Conservation (phyloP, 208 protist species). For the Crithidia expoeki region DNA sequence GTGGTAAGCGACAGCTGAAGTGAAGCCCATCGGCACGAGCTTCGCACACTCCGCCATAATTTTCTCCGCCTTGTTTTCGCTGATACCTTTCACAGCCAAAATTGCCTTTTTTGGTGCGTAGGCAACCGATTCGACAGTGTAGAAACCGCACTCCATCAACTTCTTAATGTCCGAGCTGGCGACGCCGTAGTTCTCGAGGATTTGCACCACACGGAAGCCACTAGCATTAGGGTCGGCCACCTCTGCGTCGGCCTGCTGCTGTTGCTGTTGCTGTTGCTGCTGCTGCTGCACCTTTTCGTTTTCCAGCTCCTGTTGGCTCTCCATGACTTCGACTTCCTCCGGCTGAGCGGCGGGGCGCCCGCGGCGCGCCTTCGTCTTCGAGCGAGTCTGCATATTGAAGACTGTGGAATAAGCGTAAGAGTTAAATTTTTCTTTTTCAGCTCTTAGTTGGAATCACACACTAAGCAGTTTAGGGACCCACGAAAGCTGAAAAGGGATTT, state of each 20-base stretch:
- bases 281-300: constrained; percentile 24
- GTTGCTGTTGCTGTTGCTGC: constrained; percentile 49
- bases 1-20: constrained; percentile 86
- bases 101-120: constrained; percentile 90
- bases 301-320: constrained; percentile 31
- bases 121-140: constrained; percentile 91
- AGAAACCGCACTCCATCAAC: constrained; percentile 87
- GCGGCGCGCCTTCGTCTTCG: constrained; percentile 51
- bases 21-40: constrained; percentile 87
- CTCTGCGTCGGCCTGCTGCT: constrained; percentile 36
- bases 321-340: constrained; percentile 47
- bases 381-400: constrained; percentile 66
- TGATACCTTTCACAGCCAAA: constrained; percentile 97
- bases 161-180: constrained; percentile 88
- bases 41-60: constrained; percentile 95
- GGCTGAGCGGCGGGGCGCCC: constrained; percentile 37
- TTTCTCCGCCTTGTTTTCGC: constrained; percentile 98
- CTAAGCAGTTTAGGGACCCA: too few relatives aligned
- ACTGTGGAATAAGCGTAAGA: not conserved
- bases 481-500: too few relatives aligned
- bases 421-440: not conserved
- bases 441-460: too few relatives aligned
- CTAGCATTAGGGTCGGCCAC: constrained; percentile 38
- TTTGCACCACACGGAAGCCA: constrained; percentile 83
- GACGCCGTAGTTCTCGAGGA: constrained; percentile 94